phyloP scores from a whole-genome alignment of 805 yeast genomes.

The Pichia phayaonensis region DNA sequence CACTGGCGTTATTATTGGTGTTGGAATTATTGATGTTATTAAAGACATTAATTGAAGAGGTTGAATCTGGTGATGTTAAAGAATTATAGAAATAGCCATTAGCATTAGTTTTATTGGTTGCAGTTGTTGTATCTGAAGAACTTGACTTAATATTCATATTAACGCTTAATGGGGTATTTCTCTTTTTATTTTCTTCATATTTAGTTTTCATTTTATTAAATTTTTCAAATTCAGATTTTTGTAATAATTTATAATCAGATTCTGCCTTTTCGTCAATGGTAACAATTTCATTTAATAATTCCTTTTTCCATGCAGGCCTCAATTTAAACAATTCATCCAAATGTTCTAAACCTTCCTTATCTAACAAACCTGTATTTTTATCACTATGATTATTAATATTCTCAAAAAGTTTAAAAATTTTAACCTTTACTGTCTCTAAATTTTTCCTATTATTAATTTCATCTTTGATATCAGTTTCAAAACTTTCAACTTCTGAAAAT shows the following conservation, averaged over 20 bases:
- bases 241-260: constrained; percentile 33
- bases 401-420: constrained; percentile 19
- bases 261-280: constrained; percentile 29
- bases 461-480: constrained; percentile 28
- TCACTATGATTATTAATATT: constrained; percentile 18
- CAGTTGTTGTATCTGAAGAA: constrained; percentile 12
- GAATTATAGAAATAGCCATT: constrained; percentile 7
- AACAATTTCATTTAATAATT: constrained; percentile 23
- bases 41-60: background rate
- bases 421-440: constrained; percentile 20
- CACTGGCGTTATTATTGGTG: constrained; percentile 3
- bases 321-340: constrained; percentile 18
- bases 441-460: constrained; percentile 21
- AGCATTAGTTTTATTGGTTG: constrained; percentile 8
- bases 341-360: constrained; percentile 21
- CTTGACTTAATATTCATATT: constrained; percentile 23
- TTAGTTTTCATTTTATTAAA: constrained; percentile 22
- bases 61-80: constrained; percentile 1
- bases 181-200: constrained; percentile 13
- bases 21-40: constrained; percentile 8
- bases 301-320: constrained; percentile 27
- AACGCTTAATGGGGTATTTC: constrained; percentile 10
- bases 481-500: constrained; percentile 23
- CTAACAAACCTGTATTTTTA: constrained; percentile 24
- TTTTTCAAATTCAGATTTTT: constrained; percentile 29